Base-by-base conservation (phyloP, 768 basidiomycete species). In the Aureoboletus auriporus region DNA sequence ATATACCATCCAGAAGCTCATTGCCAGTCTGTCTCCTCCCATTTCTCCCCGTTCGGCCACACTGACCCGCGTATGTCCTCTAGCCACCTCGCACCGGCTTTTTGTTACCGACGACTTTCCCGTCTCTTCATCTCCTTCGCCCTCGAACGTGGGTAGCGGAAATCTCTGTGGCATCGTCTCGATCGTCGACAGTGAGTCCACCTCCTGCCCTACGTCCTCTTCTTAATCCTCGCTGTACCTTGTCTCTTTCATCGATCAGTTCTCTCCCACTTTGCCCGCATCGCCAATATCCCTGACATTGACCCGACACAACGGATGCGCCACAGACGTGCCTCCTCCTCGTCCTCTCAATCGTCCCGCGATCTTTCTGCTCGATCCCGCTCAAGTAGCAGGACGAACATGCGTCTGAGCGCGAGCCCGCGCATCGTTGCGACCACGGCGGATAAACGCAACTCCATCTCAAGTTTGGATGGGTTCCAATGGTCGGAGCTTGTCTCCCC, bases 241-340 rank as follows among this genome's bases (percentile, higher is more conserved):
- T 12, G 27, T 39, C 13, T 29, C 20, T 38, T 43, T 28, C 35
- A 38, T 43, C 44, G 37, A 42, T 31, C 51, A 89, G 89, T 90
- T 42, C 77, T 92, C 26, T 88, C 88, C 3, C 69, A 87, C 26
- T 92, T 92, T 60, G 89, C 88, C 0, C 83, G 77, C 39, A 65
- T 85, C 37, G 88, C 86, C 43, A 82, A 85, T 51, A 76, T 92
- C 31, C 73, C 82, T 2, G 76, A 85, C 54, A 77, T 91, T 31
- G 89, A 92, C 59, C 89, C 89, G 14, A 80, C 80, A 2, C 78
- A 76, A 42, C 88, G 87, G 75, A 84, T 84, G 63, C 82, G 86
- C 36, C 87, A 87, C 59, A 83, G 89, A 2, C 80, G 88, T 17
- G 84, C 86, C 4, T 89, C 87, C 0, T 89, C 86, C 0, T 66